Percentiles rank a stretch among this genome's conserved stretches.
phyloP scores from a whole-genome alignment of 768 basidiomycete species.

The Serpula lacrymans region DNA sequence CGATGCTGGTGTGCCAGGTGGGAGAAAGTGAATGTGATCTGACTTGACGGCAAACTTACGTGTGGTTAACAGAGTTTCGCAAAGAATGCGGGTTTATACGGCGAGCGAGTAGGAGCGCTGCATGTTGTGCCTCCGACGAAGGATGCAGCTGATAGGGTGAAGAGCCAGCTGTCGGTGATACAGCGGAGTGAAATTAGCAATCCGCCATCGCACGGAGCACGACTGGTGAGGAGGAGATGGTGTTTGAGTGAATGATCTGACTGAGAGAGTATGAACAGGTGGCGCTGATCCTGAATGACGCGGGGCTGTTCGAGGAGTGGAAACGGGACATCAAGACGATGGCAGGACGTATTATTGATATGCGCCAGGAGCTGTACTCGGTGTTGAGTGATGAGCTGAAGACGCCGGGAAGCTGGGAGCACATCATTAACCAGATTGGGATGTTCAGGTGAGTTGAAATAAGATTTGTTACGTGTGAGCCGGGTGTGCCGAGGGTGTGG shows the following conservation, averaged over 20 bases:
- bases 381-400: conserved; percentile 73
- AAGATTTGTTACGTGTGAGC: neutral
- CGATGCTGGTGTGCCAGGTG: conserved; percentile 87
- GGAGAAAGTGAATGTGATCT: conserved; percentile 15
- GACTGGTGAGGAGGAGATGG: conserved; percentile 53
- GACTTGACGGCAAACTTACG: conserved; percentile 8
- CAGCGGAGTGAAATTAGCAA: conserved; percentile 95
- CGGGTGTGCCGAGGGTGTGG: neutral
- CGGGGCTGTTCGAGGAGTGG: conserved; percentile 81
- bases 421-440: conserved; percentile 93
- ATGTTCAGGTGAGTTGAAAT: conserved; percentile 78
- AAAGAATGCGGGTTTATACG: conserved; percentile 94
- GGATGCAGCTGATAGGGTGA: conserved; percentile 69
- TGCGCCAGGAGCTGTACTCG: conserved; percentile 78
- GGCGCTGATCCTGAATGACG: conserved; percentile 75
- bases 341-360: conserved; percentile 89
- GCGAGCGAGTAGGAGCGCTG: conserved; percentile 92
- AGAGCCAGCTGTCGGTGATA: conserved; percentile 87
- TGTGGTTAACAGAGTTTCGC: conserved; percentile 75
- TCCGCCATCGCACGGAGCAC: conserved; percentile 88
- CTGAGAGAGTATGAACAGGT: conserved; percentile 42
- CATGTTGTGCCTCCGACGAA: conserved; percentile 67
- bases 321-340: conserved; percentile 86
- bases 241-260: neutral
- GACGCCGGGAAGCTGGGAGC: conserved; percentile 94